Evolutionary conservation across 257 asterid species (phyloP), one percentile per base, ranked within the genome.

Genomic region (Jacaranda copaia): DNA sequence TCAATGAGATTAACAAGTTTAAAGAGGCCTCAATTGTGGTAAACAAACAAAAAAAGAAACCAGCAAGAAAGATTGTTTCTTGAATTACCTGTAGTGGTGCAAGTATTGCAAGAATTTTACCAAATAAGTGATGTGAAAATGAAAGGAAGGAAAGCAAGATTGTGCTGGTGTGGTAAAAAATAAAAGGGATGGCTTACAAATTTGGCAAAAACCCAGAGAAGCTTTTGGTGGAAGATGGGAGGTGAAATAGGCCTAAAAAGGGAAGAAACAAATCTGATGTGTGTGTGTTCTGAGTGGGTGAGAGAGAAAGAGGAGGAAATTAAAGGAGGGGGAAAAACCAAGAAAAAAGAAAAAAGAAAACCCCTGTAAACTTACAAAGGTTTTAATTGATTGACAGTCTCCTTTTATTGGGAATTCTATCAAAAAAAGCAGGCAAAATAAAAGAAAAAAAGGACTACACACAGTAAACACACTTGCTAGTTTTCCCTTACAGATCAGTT

Each of bases 191-290:
- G 18, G 72, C 88, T 84, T 78, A 84, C 96, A 86, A 85, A 92
- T 77, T 68, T 89, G 91, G 91, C 77, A 88, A 89, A 84, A 77
- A 63, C 79, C 42, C 83, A 81, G 87, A 78, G 39, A 79, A 80
- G 46, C 85, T 85, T 83, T 83, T 73, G 81, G 84, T 67, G 82
- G 85, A 82, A 77, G 74, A 73, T 64, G 60, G 68, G 79, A 72
- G 78, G n/a, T 8, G 80, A 79, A 79, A 73, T 45, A 75, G 79
- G 88, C 85, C 89, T 78, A 70, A 70, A 84, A 83, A n/a, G 88
- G 91, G 91, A 82, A 81, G 83, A 71, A 73, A 79, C 85, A 76
- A 73, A 81, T 81, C 74, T 72, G 75, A 70, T 79, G 74, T 78
- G 53, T 55, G 56, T 61, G 43, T 70, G 8, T 74, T n/a, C 72